These are phyloP conservation scores for Pleurotus salmoneostramineus DNA, from an alignment of 768 basidiomycete species.

Conservation along the genomic window DNA sequence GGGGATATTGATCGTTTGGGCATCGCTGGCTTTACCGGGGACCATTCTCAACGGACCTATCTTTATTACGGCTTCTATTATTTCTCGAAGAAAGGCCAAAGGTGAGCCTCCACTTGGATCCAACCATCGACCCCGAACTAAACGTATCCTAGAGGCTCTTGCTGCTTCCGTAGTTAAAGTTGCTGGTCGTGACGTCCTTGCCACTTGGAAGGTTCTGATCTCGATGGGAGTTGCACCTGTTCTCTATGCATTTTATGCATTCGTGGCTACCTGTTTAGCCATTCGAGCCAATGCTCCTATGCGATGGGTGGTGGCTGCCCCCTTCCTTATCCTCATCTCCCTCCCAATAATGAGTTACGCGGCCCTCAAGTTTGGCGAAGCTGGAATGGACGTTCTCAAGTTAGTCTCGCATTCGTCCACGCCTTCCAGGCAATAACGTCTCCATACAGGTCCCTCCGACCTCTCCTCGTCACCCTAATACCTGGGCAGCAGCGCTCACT, in stretches of 20 bases:
- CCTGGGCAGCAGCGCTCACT: slow-evolving; percentile 87
- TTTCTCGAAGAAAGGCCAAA: slow-evolving; percentile 87
- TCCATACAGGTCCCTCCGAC: slow-evolving; percentile 73
- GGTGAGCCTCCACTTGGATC: slow-evolving; percentile 35
- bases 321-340: slow-evolving; percentile 66
- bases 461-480: slow-evolving; percentile 80
- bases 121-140: neutral
- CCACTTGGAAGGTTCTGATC: slow-evolving; percentile 96
- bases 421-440: neutral
- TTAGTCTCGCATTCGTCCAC: slow-evolving; percentile 30
- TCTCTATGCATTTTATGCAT: slow-evolving; percentile 79
- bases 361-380: slow-evolving; percentile 95
- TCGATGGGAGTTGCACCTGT: slow-evolving; percentile 88
- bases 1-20: slow-evolving; percentile 75
- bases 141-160: slow-evolving; percentile 69
- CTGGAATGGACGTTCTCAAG: slow-evolving; percentile 97
- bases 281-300: slow-evolving; percentile 61
- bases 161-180: slow-evolving; percentile 95
- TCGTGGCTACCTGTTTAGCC: slow-evolving; percentile 71
- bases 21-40: slow-evolving; percentile 83
- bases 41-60: slow-evolving; percentile 90
- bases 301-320: slow-evolving; percentile 68
- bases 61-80: slow-evolving; percentile 84
- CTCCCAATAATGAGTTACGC: slow-evolving; percentile 90
- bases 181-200: slow-evolving; percentile 93